Evolutionary conservation across 2,329 filamentous ascomycete species (phyloP).

Genomic region (Colletotrichum sp.): DNA sequence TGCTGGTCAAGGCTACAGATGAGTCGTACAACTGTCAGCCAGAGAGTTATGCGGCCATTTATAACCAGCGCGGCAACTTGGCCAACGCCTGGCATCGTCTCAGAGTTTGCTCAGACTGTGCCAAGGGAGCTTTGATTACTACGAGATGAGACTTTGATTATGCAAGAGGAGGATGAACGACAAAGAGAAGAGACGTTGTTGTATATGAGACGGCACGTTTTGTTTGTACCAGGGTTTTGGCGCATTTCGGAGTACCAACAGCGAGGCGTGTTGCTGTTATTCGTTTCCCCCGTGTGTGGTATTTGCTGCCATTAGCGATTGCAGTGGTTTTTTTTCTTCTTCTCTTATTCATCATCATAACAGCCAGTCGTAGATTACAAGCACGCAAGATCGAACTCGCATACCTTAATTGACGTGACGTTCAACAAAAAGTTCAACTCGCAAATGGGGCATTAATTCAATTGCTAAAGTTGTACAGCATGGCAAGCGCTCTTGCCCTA

Average conservation of each 20-base stretch:
- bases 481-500: neutral
- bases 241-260: neutral
- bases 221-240: neutral
- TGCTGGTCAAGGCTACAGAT: conserved; percentile 71
- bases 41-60: conserved; percentile 63
- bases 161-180: neutral
- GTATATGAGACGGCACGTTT: neutral
- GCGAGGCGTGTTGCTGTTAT: neutral
- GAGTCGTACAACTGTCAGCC: conserved; percentile 72
- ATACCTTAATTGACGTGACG: neutral
- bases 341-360: neutral
- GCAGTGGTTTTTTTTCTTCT: neutral
- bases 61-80: conserved; percentile 69
- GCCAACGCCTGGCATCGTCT: conserved; percentile 72
- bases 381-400: no score
- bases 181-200: neutral
- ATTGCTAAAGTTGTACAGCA: conserved; percentile 9
- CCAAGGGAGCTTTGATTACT: conserved; percentile 3
- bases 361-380: neutral
- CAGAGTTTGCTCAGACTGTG: conserved; percentile 36
- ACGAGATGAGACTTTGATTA: neutral
- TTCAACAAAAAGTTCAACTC: neutral
- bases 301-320: neutral
- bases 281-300: neutral
- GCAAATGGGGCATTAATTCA: neutral